Evolutionary conservation across 1,284 basidiomycete genomes (phyloP).

Genomic region (Malassezia sympodialis): DNA sequence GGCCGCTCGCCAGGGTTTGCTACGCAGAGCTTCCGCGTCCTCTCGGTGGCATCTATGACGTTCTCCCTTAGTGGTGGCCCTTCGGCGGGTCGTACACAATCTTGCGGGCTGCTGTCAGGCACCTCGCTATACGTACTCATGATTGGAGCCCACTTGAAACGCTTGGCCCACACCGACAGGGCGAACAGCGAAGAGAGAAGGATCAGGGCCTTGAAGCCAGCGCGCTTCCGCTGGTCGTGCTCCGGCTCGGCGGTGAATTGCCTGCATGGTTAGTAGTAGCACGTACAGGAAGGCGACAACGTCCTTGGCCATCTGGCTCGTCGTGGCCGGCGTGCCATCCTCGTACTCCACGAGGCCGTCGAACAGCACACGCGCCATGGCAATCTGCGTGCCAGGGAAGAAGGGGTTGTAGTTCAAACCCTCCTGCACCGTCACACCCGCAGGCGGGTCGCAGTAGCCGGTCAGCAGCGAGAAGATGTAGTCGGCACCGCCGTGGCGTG

Average conservation of each 20-base stretch:
- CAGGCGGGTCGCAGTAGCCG: slow-evolving; percentile 91
- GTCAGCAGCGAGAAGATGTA: slow-evolving; percentile 95
- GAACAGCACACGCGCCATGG: slow-evolving; percentile 93
- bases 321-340: slow-evolving; percentile 79
- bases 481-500: slow-evolving; percentile 91
- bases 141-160: slow-evolving; percentile 41
- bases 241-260: slow-evolving; percentile 69
- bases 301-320: slow-evolving; percentile 99
- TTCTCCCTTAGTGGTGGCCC: slow-evolving; percentile 12
- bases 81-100: slow-evolving; percentile 38
- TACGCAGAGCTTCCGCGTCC: neutral
- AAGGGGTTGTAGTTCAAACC: slow-evolving; percentile 49
- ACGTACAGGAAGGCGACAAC: slow-evolving; percentile 83
- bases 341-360: slow-evolving; percentile 56
- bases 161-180: slow-evolving; percentile 35
- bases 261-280: slow-evolving; percentile 13
- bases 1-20: no score
- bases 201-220: slow-evolving; percentile 57
- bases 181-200: slow-evolving; percentile 34
- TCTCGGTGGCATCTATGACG: neutral
- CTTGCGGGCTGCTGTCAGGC: slow-evolving; percentile 22
- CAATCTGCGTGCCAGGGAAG: slow-evolving; percentile 61
- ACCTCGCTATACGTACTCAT: slow-evolving; percentile 18
- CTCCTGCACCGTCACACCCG: slow-evolving; percentile 84
- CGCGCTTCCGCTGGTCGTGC: slow-evolving; percentile 93